These are phyloP conservation scores for Zoysia matrella DNA, from an alignment of 202 grass and related monocot genomes.

Conservation along the genomic window DNA sequence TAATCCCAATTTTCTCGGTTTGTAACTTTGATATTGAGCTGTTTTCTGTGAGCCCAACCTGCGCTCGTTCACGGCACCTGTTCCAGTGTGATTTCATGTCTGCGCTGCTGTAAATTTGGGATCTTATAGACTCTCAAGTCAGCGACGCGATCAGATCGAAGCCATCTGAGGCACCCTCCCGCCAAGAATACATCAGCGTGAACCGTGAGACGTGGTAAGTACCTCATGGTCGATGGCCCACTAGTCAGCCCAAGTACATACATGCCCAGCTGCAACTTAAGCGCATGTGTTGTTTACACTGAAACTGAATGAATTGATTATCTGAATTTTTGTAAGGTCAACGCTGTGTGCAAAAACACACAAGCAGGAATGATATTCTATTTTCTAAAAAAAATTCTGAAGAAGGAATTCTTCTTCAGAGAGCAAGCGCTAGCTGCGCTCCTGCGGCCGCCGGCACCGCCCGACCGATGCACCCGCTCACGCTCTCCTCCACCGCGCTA, in stretches of 20 bases:
- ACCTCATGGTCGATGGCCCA: no score
- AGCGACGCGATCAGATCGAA: background rate
- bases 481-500: slow-evolving; percentile 49
- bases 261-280: no score
- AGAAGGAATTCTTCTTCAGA: no score
- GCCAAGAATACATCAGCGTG: background rate
- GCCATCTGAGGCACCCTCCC: slow-evolving; percentile 7
- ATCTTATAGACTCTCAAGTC: background rate
- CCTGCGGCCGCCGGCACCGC: background rate
- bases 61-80: background rate
- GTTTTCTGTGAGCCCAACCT: background rate
- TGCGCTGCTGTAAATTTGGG: background rate
- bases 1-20: background rate
- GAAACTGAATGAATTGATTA: no score
- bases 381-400: no score
- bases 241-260: no score
- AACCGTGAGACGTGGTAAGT: no score
- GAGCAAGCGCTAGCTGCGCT: background rate
- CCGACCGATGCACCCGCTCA: slow-evolving; percentile 44
- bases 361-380: no score
- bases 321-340: no score
- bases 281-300: no score
- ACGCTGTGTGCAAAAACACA: no score
- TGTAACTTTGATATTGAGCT: background rate
- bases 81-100: background rate